These are phyloP conservation scores for Trichoderma breve DNA, from an alignment of 2,329 filamentous ascomycete species.

Conservation along the genomic window DNA sequence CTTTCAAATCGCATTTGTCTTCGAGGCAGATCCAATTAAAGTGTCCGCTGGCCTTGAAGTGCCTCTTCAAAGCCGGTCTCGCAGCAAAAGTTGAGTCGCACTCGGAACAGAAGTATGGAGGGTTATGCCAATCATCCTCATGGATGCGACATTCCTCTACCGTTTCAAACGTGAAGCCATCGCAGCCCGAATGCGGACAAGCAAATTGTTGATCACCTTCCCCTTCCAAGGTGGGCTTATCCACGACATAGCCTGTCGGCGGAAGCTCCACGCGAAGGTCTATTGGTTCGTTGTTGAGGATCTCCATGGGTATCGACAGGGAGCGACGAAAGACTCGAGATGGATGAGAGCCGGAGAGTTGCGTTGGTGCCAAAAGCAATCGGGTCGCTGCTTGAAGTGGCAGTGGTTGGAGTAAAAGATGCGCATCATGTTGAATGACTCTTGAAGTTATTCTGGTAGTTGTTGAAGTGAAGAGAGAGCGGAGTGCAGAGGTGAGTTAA, in stretches of 20 bases:
- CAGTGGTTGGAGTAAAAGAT: not conserved
- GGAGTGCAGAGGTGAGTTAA: not conserved
- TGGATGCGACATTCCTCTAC: slow-evolving; percentile 28
- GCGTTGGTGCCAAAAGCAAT: not conserved
- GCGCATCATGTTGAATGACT: not conserved
- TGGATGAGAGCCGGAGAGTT: not conserved
- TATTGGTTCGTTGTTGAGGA: not conserved
- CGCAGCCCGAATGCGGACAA: slow-evolving; percentile 29
- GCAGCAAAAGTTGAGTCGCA: slow-evolving; percentile 27
- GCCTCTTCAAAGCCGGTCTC: slow-evolving; percentile 24
- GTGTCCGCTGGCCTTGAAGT: slow-evolving; percentile 19
- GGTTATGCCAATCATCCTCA: slow-evolving; percentile 27
- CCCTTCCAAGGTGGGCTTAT: not conserved
- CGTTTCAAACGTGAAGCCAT: slow-evolving; percentile 27
- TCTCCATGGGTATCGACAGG: not conserved
- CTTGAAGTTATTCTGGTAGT: no score
- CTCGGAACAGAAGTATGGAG: slow-evolving; percentile 25
- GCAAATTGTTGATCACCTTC: slow-evolving; percentile 1
- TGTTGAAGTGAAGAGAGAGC: not conserved
- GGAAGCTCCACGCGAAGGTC: not conserved
- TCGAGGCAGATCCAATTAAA: slow-evolving; percentile 8
- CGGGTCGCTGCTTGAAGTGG: not conserved
- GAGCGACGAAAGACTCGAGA: no score
- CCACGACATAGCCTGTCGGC: not conserved
- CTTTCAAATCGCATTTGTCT: not conserved